These are phyloP conservation scores for Ganoderma meredithae DNA, from an alignment of 1,284 basidiomycete genomes.

Conservation along the genomic window DNA sequence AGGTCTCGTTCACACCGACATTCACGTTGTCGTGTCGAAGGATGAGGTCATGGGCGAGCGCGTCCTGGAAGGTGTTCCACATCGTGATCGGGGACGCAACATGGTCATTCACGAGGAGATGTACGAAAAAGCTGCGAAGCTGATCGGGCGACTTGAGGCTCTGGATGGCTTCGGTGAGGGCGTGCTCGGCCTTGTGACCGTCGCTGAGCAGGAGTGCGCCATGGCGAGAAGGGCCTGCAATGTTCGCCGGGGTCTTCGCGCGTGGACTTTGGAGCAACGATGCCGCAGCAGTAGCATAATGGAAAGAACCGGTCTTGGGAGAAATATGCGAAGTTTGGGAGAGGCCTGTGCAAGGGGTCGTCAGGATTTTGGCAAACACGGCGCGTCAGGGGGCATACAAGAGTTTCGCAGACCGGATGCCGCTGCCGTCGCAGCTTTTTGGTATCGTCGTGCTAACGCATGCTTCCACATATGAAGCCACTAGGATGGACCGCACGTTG, in stretches of 20 bases:
- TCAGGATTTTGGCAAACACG: not conserved
- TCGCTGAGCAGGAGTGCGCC: slow-evolving; percentile 13
- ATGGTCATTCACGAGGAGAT: slow-evolving; percentile 44
- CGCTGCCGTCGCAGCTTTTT: not conserved
- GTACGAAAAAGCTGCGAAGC: slow-evolving; percentile 45
- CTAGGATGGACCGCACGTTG: not conserved
- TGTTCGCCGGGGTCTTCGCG: not conserved
- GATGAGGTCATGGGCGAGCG: slow-evolving; percentile 38
- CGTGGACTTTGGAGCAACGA: slow-evolving; percentile 1
- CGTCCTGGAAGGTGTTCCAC: slow-evolving; percentile 47
- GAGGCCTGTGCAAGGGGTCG: slow-evolving; percentile 1
- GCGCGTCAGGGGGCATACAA: not conserved
- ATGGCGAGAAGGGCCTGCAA: slow-evolving; percentile 25
- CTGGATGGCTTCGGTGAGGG: slow-evolving; percentile 43
- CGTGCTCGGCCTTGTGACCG: slow-evolving; percentile 39
- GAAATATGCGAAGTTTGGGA: not conserved
- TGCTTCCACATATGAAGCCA: slow-evolving; percentile 10
- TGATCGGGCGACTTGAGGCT: slow-evolving; percentile 42
- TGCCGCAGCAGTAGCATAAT: slow-evolving; percentile 10
- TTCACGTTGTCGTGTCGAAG: slow-evolving; percentile 35
- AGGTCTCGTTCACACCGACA: slow-evolving; percentile 34
- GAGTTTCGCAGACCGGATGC: slow-evolving; percentile 8
- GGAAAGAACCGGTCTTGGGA: not conserved
- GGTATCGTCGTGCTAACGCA: slow-evolving; percentile 8
- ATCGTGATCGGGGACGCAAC: slow-evolving; percentile 35